These are phyloP conservation scores for Blastocystis sp. DNA, from an alignment of 352 stramenopile genomes.

Conservation along the genomic window DNA sequence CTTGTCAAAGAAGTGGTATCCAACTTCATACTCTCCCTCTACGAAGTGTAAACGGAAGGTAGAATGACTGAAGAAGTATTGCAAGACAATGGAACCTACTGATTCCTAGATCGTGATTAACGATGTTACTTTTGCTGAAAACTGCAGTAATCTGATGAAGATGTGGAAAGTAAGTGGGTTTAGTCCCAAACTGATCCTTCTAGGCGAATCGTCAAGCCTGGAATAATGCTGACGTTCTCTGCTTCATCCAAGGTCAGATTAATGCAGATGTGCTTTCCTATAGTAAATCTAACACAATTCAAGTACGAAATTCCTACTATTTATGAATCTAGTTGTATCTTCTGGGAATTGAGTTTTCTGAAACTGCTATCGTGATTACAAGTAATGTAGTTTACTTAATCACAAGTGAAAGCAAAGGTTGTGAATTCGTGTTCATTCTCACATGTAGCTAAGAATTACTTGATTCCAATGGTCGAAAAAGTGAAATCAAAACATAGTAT, in stretches of 20 bases:
- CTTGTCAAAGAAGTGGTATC: not conserved
- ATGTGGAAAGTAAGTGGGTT: not conserved
- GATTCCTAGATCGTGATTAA: slow-evolving; percentile 44
- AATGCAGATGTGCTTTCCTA: slow-evolving; percentile 56
- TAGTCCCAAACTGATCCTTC: not conserved
- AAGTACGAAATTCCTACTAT: not conserved
- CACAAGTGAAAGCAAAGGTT: slow-evolving; percentile 79
- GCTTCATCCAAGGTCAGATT: slow-evolving; percentile 59
- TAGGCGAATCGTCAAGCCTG: slow-evolving; percentile 30
- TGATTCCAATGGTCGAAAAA: slow-evolving; percentile 48
- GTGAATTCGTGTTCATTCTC: not conserved
- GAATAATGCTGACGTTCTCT: slow-evolving; percentile 37
- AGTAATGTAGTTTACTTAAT: slow-evolving; percentile 75
- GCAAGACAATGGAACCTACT: not conserved
- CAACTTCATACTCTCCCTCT: not conserved
- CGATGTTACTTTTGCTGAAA: slow-evolving; percentile 46
- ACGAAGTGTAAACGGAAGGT: not conserved
- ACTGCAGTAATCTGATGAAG: slow-evolving; percentile 14
- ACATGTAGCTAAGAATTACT: slow-evolving; percentile 31
- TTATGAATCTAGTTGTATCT: slow-evolving; percentile 80
- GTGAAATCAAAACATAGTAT: slow-evolving; percentile 15
- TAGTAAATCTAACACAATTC: slow-evolving; percentile 60
- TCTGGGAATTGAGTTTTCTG: slow-evolving; percentile 81
- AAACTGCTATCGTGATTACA: slow-evolving; percentile 82
- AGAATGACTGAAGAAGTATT: slow-evolving; percentile 45